Conservation (phyloP, 371 early-diverging fungal genomes). For the Haplosporangium sp. region DNA sequence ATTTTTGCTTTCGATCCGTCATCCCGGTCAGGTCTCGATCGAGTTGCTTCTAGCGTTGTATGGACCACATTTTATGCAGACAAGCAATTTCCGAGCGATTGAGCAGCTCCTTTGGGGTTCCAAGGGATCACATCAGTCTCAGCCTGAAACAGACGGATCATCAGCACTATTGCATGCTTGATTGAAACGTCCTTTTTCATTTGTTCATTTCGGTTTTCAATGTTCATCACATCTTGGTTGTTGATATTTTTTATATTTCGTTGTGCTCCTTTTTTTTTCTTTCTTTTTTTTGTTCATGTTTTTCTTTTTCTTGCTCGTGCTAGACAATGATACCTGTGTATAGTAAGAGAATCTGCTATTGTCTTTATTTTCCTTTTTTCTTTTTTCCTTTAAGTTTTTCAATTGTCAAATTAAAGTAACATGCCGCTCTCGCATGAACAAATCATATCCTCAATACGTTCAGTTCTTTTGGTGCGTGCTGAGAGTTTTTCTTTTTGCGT, state of each 20-base stretch:
- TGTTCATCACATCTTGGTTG: neutral
- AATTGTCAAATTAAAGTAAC: too few relatives aligned
- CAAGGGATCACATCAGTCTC: neutral
- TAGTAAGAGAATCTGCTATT: too few relatives aligned
- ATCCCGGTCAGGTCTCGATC: conserved; percentile 48
- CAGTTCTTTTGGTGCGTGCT: too few relatives aligned
- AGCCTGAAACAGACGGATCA: conserved; percentile 1
- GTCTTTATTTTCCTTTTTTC: too few relatives aligned
- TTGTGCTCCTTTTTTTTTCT: neutral
- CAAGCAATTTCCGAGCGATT: conserved; percentile 38
- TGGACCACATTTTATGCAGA: conserved; percentile 50
- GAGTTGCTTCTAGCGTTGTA: conserved; percentile 44
- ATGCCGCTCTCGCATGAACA: too few relatives aligned
- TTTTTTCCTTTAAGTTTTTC: too few relatives aligned
- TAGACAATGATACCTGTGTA: too few relatives aligned
- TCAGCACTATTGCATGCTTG: neutral
- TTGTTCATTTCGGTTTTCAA: neutral
- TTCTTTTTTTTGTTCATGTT: neutral
- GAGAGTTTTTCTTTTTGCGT: too few relatives aligned
- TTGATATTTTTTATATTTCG: neutral
- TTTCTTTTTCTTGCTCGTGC: neutral
- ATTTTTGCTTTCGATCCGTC: conserved; percentile 52
- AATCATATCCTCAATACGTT: too few relatives aligned
- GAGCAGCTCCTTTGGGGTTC: conserved; percentile 45
- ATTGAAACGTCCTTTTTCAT: neutral